phyloP scores from a whole-genome alignment of 2,329 filamentous ascomycete species.

The Ophiognomonia clavigignenti-juglandacearum region DNA sequence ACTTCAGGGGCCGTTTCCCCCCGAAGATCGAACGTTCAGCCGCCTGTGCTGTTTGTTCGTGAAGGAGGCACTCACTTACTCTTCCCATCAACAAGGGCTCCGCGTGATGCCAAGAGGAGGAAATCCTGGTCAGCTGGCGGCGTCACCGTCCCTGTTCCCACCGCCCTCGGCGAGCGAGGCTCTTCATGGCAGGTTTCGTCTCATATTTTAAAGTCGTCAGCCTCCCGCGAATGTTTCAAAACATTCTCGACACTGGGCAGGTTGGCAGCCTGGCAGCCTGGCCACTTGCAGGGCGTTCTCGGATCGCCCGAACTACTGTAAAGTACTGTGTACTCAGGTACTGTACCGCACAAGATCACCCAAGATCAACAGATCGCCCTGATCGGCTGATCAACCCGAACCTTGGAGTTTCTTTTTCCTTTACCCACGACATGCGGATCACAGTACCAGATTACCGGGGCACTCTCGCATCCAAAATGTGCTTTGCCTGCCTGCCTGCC shows the following conservation, averaged over 20 bases:
- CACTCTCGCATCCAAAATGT: no score
- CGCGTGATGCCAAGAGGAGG: neutral
- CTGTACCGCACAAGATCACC: no score
- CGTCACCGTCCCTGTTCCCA: neutral
- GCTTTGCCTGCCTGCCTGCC: no score
- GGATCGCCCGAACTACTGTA: slow-evolving; percentile 1
- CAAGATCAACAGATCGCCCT: slow-evolving; percentile 2
- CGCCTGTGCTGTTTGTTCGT: no score
- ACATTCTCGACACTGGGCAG: slow-evolving; percentile 5
- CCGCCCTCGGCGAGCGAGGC: neutral
- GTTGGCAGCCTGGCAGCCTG: slow-evolving; percentile 3
- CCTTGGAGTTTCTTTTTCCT: neutral
- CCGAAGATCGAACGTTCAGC: neutral
- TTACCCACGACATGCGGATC: no score
- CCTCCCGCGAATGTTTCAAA: slow-evolving; percentile 14
- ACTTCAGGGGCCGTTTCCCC: neutral
- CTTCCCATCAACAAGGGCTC: no score
- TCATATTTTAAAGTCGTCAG: slow-evolving; percentile 9
- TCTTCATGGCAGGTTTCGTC: slow-evolving; percentile 12
- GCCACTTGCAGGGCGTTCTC: neutral
- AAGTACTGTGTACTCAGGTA: neutral
- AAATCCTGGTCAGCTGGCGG: slow-evolving; percentile 8
- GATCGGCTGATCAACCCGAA: slow-evolving; percentile 11
- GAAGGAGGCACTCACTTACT: no score
- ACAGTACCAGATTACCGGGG: no score